phyloP scores from a whole-genome alignment of 2,329 filamentous ascomycete species.

The Pseudogymnoascus sp. region DNA sequence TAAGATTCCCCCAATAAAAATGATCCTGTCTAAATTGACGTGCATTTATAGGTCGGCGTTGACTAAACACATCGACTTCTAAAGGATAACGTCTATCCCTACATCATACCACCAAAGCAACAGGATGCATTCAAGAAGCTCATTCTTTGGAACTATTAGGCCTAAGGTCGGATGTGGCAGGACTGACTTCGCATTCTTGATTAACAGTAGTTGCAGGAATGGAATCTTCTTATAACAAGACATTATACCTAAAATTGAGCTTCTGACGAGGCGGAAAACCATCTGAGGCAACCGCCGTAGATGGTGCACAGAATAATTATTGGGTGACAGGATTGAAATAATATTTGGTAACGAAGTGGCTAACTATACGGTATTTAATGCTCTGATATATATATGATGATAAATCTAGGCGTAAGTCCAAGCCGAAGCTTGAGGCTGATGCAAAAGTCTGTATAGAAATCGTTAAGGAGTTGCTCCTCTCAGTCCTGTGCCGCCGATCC shows the following conservation, averaged over 20 bases:
- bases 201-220: too few relatives aligned
- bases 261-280: too few relatives aligned
- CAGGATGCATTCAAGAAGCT: too few relatives aligned
- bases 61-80: neutral
- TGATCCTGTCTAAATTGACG: neutral
- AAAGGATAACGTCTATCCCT: too few relatives aligned
- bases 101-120: too few relatives aligned
- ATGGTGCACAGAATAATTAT: neutral
- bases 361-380: neutral
- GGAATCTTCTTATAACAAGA: too few relatives aligned
- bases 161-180: too few relatives aligned
- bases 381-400: neutral
- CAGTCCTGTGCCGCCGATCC: slow-evolving; percentile 1
- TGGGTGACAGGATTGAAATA: neutral
- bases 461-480: neutral
- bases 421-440: neutral
- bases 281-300: too few relatives aligned
- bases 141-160: too few relatives aligned
- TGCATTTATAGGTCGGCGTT: neutral
- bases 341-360: neutral
- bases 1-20: neutral
- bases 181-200: too few relatives aligned
- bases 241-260: too few relatives aligned
- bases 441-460: too few relatives aligned
- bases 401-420: neutral